phyloP scores from a whole-genome alignment of 306 rosid genomes.

The Vigna unguiculata region DNA sequence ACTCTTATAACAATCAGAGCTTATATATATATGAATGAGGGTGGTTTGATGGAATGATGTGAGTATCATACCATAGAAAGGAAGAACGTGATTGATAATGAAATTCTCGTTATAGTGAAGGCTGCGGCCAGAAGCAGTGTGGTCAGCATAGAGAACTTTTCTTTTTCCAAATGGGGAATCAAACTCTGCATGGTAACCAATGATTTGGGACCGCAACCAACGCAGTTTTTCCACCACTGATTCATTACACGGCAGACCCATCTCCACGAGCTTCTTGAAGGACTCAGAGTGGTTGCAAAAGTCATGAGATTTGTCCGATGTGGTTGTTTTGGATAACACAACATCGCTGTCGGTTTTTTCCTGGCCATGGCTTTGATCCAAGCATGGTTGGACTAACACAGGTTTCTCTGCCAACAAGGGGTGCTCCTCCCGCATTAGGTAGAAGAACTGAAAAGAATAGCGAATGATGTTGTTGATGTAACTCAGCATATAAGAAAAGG shows the following conservation, averaged over 20 bases:
- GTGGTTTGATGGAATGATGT: background rate
- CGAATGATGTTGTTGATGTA: slow-evolving; percentile 31
- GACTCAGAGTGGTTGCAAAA: slow-evolving; percentile 41
- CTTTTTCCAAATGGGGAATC: slow-evolving; percentile 71
- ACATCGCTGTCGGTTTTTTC: background rate
- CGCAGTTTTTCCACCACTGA: slow-evolving; percentile 45
- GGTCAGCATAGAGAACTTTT: slow-evolving; percentile 78
- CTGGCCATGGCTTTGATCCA: background rate
- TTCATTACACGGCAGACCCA: slow-evolving; percentile 39
- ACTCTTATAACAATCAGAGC: background rate
- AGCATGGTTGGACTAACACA: background rate
- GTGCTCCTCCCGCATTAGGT: slow-evolving; percentile 39
- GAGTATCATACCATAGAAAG: slow-evolving; percentile 67
- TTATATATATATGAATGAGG: background rate
- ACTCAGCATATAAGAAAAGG: slow-evolving; percentile 27
- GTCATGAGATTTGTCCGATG: background rate
- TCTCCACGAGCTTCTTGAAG: slow-evolving; percentile 45
- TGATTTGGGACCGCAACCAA: slow-evolving; percentile 73
- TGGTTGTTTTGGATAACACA: background rate
- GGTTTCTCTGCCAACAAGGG: slow-evolving; percentile 24
- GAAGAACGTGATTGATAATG: slow-evolving; percentile 71
- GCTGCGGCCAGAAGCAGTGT: slow-evolving; percentile 86
- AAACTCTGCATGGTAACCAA: slow-evolving; percentile 63
- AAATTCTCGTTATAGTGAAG: slow-evolving; percentile 70
- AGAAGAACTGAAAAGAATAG: slow-evolving; percentile 29